Evolutionary conservation across 2,329 filamentous ascomycete species (phyloP), one percentile per base, ranked within the genome.

Genomic region (Fusarium sp.): DNA sequence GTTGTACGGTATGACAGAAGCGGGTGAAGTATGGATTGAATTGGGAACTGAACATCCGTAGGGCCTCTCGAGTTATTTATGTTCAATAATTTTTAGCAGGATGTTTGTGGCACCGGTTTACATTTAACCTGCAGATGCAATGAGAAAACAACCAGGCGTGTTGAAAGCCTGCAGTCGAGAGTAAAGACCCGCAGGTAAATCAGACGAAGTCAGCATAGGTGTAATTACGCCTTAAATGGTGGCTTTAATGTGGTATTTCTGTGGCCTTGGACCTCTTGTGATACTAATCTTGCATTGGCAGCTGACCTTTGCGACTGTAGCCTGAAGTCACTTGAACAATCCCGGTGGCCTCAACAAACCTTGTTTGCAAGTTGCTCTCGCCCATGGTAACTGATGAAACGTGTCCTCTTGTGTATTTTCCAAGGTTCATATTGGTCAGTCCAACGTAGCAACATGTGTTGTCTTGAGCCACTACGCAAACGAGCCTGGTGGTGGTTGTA

Each of bases 391-490:
- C 5, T n/a, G 48, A 52, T n/a, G 18, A n/a, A 30, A 20, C 48
- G 27, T 52, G 48, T 52, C 27, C 43, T 32, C 30, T 30, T 30
- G 30, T 27, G 6, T 30, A 30, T 30, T 30, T 10, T 2, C 3
- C 30, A 30, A 32, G 8, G 3, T 1, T 32, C 30, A 32, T 4
- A 32, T 32, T 32, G 30, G 4, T 11, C 30, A 32, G 30, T 32
- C 3, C 2, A 32, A 32, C 0, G 2, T 32, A 32, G 30, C 11
- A 20, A 23, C 2, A 23, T 1, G 11, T 23, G n/a, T 3, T 14
- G 11, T 23, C 11, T 23, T 7, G 3, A 23, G 6, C 2, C n/a
- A 23, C n/a, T 1, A 43, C 1, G n/a, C 41, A 43, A 43, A 23
- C 11, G 2, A 11, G 7, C 3, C 11, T 4, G 4, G 41, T 43